A percentile compares a stretch with the other conserved stretches of the same genome.
Conservation (phyloP, 2,329 filamentous ascomycete genomes). For the Penicillium sp. region DNA sequence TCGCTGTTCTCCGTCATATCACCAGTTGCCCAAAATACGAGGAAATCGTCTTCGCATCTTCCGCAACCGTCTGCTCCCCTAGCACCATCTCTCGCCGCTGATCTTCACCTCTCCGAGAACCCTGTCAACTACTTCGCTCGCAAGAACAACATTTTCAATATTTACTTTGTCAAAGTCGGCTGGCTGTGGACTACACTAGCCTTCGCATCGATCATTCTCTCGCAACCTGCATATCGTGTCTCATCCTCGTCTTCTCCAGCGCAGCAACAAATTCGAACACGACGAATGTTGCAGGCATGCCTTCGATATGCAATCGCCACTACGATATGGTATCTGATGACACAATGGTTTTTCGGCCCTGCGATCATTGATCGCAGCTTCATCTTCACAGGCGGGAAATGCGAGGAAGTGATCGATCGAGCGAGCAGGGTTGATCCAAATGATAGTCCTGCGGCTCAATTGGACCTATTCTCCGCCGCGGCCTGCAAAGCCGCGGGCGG, state of each 20-base stretch:
- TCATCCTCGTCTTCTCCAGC: conserved; percentile 30
- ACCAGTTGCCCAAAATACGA: conserved; percentile 55
- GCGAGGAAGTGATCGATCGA: conserved; percentile 55
- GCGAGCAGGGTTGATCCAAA: conserved; percentile 25
- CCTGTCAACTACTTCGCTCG: conserved; percentile 73
- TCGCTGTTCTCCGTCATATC: conserved; percentile 74
- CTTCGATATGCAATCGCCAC: conserved; percentile 69
- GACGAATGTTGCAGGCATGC: conserved; percentile 52
- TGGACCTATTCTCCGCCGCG: conserved; percentile 60
- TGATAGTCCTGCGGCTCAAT: conserved; percentile 24
- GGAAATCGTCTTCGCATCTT: conserved; percentile 31
- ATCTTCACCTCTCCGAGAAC: conserved; percentile 23
- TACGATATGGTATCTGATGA: conserved; percentile 73
- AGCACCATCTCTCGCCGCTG: conserved; percentile 26
- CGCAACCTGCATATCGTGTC: conserved; percentile 55
- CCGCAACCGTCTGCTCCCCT: conserved; percentile 53
- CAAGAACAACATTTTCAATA: conserved; percentile 88
- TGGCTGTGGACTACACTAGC: conserved; percentile 85
- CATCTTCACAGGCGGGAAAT: conserved; percentile 78
- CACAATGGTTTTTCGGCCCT: conserved; percentile 95
- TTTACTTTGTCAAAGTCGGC: conserved; percentile 88
- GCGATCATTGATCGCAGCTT: conserved; percentile 86
- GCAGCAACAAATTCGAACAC: conserved; percentile 28
- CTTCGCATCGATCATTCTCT: conserved; percentile 63
- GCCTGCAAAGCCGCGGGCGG: conserved; percentile 81